Evolutionary conservation across 306 rosid genomes (phyloP).

Genomic region (Lathyrus tuberosus): DNA sequence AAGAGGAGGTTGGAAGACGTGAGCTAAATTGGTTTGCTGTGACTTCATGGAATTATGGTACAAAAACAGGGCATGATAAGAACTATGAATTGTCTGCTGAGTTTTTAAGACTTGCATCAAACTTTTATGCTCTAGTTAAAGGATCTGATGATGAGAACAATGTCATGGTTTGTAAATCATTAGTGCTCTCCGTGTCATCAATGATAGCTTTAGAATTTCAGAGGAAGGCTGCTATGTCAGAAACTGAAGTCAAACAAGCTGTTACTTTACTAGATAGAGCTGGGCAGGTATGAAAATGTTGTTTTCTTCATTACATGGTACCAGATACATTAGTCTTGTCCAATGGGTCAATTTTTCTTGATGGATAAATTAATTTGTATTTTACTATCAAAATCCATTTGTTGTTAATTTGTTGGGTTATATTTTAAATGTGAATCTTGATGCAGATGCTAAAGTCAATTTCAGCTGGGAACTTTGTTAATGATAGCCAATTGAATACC

Average conservation of each 20-base stretch:
- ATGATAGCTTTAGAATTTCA: conserved; percentile 73
- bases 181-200: conserved; percentile 72
- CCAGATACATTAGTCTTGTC: conserved; percentile 21
- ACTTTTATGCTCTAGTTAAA: conserved; percentile 57
- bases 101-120: conserved; percentile 74
- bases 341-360: conserved; percentile 22
- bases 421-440: conserved; percentile 27
- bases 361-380: conserved; percentile 6
- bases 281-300: conserved; percentile 65
- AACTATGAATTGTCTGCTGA: conserved; percentile 71
- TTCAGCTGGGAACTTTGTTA: conserved; percentile 47
- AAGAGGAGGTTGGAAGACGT: conserved; percentile 83
- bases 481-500: conserved; percentile 46
- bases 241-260: conserved; percentile 74
- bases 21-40: conserved; percentile 91
- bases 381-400: conserved; percentile 9
- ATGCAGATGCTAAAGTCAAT: conserved; percentile 77
- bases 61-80: conserved; percentile 65
- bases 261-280: conserved; percentile 73
- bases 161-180: conserved; percentile 66
- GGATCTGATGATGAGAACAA: conserved; percentile 57
- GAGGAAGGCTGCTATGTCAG: conserved; percentile 61
- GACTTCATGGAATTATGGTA: conserved; percentile 89
- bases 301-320: conserved; percentile 22
- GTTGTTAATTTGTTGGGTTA: conserved; percentile 14